Conservation (phyloP, 306 rosid genomes). For the Citrullus mucosospermus region DNA sequence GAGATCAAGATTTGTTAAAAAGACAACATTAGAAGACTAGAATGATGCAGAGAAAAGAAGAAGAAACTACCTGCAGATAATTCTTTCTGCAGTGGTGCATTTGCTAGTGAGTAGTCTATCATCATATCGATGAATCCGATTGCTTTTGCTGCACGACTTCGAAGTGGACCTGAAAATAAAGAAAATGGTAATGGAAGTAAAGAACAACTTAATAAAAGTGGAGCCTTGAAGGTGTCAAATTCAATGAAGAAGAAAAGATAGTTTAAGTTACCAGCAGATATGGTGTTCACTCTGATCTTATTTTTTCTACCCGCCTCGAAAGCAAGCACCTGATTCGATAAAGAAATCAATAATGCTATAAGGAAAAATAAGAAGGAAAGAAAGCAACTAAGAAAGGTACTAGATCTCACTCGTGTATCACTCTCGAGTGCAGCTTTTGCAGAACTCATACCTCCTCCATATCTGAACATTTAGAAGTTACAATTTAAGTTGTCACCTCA, state of each 20-base stretch:
- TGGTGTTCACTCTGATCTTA: constrained; percentile 71
- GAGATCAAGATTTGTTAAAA: background rate
- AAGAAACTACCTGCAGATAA: constrained; percentile 49
- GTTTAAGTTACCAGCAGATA: constrained; percentile 59
- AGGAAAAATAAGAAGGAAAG: background rate
- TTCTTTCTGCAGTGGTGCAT: constrained; percentile 87
- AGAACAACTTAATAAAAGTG: background rate
- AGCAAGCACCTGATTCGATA: constrained; percentile 70
- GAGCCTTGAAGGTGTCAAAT: background rate
- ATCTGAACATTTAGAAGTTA: constrained; percentile 25
- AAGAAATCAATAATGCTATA: background rate
- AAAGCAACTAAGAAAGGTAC: background rate
- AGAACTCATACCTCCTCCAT: constrained; percentile 99
- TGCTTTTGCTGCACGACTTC: constrained; percentile 97
- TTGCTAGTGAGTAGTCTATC: constrained; percentile 71
- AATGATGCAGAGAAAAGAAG: background rate
- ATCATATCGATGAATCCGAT: constrained; percentile 89
- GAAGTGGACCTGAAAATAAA: constrained; percentile 52
- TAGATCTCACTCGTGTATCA: constrained; percentile 56
- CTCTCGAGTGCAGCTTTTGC: constrained; percentile 98
- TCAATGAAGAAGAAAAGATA: background rate
- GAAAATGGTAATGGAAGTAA: background rate
- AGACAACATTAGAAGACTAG: background rate
- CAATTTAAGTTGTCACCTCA: background rate
- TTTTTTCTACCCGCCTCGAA: constrained; percentile 91